These are phyloP conservation scores for Neurospora discreta DNA, from an alignment of 495 filamentous ascomycete genomes.

Conservation along the genomic window DNA sequence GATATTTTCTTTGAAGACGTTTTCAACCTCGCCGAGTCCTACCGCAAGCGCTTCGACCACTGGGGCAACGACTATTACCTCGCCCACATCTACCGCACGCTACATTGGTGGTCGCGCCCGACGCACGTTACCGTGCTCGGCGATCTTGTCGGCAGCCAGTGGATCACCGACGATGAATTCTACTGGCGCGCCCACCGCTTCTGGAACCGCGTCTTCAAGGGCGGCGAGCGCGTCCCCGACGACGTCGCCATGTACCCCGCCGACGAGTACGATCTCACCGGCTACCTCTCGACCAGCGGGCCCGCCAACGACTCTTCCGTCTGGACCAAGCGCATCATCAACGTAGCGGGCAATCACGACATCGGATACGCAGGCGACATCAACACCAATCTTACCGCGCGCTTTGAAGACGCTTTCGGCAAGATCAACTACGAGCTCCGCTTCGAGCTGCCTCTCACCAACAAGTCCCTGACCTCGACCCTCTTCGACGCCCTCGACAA, in stretches of 20 bases:
- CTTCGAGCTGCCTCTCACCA: conserved; percentile 47
- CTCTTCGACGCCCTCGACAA: conserved; percentile 23
- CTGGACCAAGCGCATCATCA: conserved; percentile 73
- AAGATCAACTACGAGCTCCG: conserved; percentile 76
- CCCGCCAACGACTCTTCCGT: conserved; percentile 30
- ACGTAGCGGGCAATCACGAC: conserved; percentile 90
- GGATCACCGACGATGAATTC: conserved; percentile 84
- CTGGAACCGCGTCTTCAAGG: conserved; percentile 71
- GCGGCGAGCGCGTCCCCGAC: conserved; percentile 56
- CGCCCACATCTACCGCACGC: conserved; percentile 79
- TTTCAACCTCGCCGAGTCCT: conserved; percentile 46
- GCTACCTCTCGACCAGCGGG: conserved; percentile 35
- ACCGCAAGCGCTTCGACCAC: conserved; percentile 73
- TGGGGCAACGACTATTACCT: conserved; percentile 93
- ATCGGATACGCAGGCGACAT: conserved; percentile 92
- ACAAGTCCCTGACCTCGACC: conserved; percentile 20
- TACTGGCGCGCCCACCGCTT: conserved; percentile 54
- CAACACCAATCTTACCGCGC: conserved; percentile 51
- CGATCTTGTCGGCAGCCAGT: conserved; percentile 91
- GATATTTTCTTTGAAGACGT: conserved; percentile 51
- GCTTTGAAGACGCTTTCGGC: conserved; percentile 78
- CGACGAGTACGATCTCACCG: conserved; percentile 38
- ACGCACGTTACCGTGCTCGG: conserved; percentile 86
- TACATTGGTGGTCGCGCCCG: conserved; percentile 69
- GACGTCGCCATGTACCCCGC: conserved; percentile 39